A percentile compares a stretch with the other conserved stretches of the same genome.
Evolutionary conservation across 1,284 basidiomycete genomes (phyloP).

Genomic region (Cronartium quercuum): DNA sequence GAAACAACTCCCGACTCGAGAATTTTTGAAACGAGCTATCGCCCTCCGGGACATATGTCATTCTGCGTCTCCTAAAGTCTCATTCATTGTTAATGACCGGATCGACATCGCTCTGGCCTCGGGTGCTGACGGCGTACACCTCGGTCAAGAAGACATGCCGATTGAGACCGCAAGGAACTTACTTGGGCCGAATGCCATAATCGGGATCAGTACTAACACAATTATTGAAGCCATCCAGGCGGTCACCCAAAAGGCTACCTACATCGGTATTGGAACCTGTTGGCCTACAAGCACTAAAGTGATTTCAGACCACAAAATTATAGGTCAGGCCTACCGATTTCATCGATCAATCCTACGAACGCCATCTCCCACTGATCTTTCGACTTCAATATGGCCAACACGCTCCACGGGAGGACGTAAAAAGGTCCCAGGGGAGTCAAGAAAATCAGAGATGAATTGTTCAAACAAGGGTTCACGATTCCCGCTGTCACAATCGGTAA

Average conservation of each 20-base stretch:
- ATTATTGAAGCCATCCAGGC: constrained; percentile 58
- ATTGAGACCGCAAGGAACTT: constrained; percentile 63
- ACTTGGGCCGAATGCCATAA: constrained; percentile 64
- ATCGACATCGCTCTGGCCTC: constrained; percentile 77
- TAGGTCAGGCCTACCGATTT: constrained; percentile 12
- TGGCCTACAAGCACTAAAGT: constrained; percentile 30
- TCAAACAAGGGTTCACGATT: background rate
- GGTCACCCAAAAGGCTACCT: constrained; percentile 61
- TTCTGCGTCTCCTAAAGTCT: constrained; percentile 53
- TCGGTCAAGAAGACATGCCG: constrained; percentile 86
- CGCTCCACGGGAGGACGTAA: background rate
- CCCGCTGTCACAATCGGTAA: constrained; percentile 31
- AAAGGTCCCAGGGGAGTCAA: constrained; percentile 32
- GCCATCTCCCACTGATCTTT: background rate
- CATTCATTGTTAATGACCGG: constrained; percentile 85
- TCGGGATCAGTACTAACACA: constrained; percentile 75
- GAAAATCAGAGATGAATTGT: constrained; percentile 20
- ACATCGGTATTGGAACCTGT: constrained; percentile 69
- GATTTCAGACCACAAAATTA: constrained; percentile 30
- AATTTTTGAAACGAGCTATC: constrained; percentile 12
- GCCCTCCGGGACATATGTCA: constrained; percentile 23
- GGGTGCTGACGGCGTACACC: constrained; percentile 65
- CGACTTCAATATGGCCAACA: background rate
- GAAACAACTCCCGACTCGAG: constrained; percentile 22
- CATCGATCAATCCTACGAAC: background rate